A percentile compares a stretch with the other conserved stretches of the same genome.
phyloP scores from a whole-genome alignment of 2,329 filamentous ascomycete genomes.

The Fusarium subtropicale region DNA sequence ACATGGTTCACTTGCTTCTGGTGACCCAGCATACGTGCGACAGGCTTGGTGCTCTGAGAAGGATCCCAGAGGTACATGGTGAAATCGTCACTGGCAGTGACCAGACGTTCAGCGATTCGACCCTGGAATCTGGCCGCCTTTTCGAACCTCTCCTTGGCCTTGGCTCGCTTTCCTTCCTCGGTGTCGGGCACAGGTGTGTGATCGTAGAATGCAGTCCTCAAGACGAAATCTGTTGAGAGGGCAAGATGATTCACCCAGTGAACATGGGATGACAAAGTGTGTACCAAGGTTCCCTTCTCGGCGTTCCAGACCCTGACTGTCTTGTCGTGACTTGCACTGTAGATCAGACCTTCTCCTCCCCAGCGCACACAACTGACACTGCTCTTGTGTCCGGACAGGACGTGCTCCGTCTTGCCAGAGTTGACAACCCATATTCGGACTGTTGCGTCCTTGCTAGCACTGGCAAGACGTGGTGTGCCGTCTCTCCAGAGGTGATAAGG shows the following conservation, averaged over 20 bases:
- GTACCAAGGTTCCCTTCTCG: conserved; percentile 79
- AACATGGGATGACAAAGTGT: conserved; percentile 83
- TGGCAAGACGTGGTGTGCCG: conserved; percentile 83
- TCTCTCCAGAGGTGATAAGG: conserved; percentile 85
- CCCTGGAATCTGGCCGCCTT: conserved; percentile 83
- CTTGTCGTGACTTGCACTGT: conserved; percentile 90
- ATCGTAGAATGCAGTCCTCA: conserved; percentile 88
- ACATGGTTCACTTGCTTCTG: conserved; percentile 98
- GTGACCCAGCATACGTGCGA: conserved; percentile 91
- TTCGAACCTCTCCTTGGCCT: conserved; percentile 85
- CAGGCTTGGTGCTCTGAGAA: conserved; percentile 78
- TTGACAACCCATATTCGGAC: conserved; percentile 88
- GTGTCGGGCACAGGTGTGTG: conserved; percentile 77
- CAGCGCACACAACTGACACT: conserved; percentile 92
- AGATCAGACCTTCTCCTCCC: conserved; percentile 89
- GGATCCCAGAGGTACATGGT: conserved; percentile 98
- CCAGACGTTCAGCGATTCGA: conserved; percentile 82
- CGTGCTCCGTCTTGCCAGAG: conserved; percentile 80
- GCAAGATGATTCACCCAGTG: conserved; percentile 98
- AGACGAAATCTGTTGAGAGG: conserved; percentile 89
- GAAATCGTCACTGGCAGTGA: conserved; percentile 94
- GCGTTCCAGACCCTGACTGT: conserved; percentile 92
- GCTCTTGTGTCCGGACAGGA: conserved; percentile 88
- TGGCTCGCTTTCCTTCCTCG: conserved; percentile 76
- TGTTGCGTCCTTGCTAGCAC: conserved; percentile 89